Evolutionary conservation across 2,329 filamentous ascomycete species (phyloP).

Genomic region (Dichotomopilus funicola): DNA sequence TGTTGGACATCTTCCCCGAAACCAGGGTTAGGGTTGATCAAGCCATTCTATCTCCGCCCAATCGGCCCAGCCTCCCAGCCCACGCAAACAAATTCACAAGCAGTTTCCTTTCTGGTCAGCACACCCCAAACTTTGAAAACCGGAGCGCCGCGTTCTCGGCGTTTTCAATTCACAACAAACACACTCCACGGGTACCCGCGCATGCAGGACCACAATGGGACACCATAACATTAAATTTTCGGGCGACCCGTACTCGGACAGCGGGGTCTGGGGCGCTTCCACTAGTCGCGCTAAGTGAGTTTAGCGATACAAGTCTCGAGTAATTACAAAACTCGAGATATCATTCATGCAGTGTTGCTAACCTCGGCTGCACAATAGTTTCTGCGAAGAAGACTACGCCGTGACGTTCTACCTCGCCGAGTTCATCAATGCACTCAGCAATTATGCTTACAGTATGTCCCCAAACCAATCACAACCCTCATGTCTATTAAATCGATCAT

Average conservation of each 20-base stretch:
- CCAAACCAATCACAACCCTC: too few species aligned
- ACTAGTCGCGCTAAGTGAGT: constrained; percentile 29
- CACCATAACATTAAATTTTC: constrained; percentile 26
- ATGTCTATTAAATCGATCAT: not conserved
- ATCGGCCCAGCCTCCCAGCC: too few species aligned
- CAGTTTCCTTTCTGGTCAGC: too few species aligned
- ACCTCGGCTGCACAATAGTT: constrained; percentile 18
- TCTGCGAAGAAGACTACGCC: constrained; percentile 45
- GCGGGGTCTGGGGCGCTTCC: constrained; percentile 27
- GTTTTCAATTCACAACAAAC: not conserved
- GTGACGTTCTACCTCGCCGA: constrained; percentile 46
- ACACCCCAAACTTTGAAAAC: too few species aligned
- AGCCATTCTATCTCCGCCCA: too few species aligned
- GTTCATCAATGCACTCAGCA: constrained; percentile 47
- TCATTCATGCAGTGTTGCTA: not conserved
- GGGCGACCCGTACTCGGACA: constrained; percentile 23
- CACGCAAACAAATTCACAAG: too few species aligned
- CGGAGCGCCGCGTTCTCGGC: not conserved
- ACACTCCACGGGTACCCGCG: too few species aligned
- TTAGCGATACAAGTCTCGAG: not conserved
- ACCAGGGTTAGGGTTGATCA: too few species aligned
- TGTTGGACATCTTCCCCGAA: too few species aligned
- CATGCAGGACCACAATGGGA: constrained; percentile 18
- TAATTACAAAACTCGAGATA: not conserved
- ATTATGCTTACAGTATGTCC: constrained; percentile 39